Evolutionary conservation across 768 basidiomycete species (phyloP), one percentile per base, ranked within the genome.

Genomic region (Amanita thiersii): DNA sequence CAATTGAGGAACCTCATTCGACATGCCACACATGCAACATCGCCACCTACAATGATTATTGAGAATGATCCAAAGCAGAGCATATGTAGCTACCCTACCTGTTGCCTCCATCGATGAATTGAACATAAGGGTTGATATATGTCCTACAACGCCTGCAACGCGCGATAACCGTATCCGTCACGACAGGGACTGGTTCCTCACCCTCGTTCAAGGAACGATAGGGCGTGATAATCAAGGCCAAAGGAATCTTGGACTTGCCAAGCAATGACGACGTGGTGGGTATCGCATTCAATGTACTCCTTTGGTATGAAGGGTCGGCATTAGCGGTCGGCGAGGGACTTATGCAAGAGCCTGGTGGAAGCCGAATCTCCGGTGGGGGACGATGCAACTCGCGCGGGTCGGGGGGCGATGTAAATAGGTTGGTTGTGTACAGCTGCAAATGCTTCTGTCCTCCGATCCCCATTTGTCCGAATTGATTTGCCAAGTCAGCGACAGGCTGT

Each of bases 11-110:
- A 98, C 93, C 62, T 98, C 96, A 59, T 98, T 99, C 30, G 89
- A 86, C 75, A 98, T 81, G 54, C 85, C 88, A 61, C 96, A 99
- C 91, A 99, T 91, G 63, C 91, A 94, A 61, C 96, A 99, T 58
- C 96, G 86, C 96, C 96, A 99, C 48, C 86, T 85, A 43, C 4
- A 39, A n/a, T 3, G 39, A 42, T 15, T 40, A 15, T 6, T 29
- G 5, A 36, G 23, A 21, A 24, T 15, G 25, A 20, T 33, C 24
- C 20, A 9, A 24, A 11, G 28, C 14, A 17, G 15, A 10, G n/a
- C n/a, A 43, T 5, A 26, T 37, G 15, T 17, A 37, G 25, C n/a
- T 4, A 29, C 45, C 41, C 64, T 49, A 83, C 76, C 91, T 80
- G 62, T 91, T 93, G 21, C 96, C 96, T 41, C 92, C 92, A 54